These are phyloP conservation scores for Dipteronia dyeriana DNA, from an alignment of 345 rosid genomes.

Conservation along the genomic window DNA sequence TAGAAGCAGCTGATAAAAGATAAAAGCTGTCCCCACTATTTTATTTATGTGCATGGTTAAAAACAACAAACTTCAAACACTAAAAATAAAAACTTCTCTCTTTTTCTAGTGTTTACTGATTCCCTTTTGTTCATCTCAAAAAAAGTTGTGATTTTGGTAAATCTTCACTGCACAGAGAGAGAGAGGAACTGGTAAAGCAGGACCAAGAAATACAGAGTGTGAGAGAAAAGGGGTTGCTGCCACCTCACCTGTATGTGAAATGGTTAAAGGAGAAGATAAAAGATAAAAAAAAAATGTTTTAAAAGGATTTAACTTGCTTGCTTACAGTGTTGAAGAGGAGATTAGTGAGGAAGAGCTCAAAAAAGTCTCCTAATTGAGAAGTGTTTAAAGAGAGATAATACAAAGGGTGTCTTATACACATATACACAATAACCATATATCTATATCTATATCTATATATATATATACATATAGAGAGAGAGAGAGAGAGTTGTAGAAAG, in stretches of 20 bases:
- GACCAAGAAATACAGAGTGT: neutral
- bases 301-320: neutral
- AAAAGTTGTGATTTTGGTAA: neutral
- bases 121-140: slow-evolving; percentile 17
- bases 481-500: neutral
- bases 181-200: slow-evolving; percentile 4
- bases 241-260: neutral
- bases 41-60: slow-evolving; percentile 8
- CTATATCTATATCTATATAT: neutral
- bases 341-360: neutral
- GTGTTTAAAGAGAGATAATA: slow-evolving; percentile 10
- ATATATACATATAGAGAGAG: slow-evolving; percentile 9
- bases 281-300: neutral
- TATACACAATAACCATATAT: neutral
- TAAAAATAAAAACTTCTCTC: neutral
- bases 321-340: slow-evolving; percentile 2
- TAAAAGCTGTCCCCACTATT: slow-evolving; percentile 46
- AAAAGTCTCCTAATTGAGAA: neutral
- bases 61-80: slow-evolving; percentile 15
- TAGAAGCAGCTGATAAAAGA: slow-evolving; percentile 27
- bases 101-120: neutral
- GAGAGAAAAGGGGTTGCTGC: neutral
- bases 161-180: slow-evolving; percentile 11
- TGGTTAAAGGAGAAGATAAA: neutral
- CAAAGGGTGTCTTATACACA: neutral